phyloP scores from a whole-genome alignment of 306 rosid genomes.

The Medicago lupulina region DNA sequence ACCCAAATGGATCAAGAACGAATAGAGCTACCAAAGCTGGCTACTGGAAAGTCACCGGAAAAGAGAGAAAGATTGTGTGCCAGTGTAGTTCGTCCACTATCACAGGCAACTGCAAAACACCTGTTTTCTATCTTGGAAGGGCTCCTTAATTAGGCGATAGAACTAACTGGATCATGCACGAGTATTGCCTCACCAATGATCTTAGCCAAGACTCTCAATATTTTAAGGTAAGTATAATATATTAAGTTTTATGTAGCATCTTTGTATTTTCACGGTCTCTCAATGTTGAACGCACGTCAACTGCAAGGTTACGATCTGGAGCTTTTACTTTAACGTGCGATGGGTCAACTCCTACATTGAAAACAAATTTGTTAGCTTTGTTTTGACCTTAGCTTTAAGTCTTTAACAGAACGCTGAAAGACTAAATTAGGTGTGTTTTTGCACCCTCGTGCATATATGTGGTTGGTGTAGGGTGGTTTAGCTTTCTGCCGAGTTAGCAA shows the following conservation, averaged over 20 bases:
- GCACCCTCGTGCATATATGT: not conserved
- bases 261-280: too few relatives aligned
- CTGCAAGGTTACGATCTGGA: too few relatives aligned
- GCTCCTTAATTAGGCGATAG: slow-evolving; percentile 90
- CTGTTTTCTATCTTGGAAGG: slow-evolving; percentile 87
- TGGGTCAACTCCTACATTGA: too few relatives aligned
- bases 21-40: slow-evolving; percentile 93
- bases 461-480: slow-evolving; percentile 64
- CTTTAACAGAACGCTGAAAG: too few relatives aligned
- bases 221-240: slow-evolving; percentile 55
- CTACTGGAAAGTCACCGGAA: slow-evolving; percentile 98
- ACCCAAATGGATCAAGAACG: slow-evolving; percentile 87
- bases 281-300: too few relatives aligned
- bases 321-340: too few relatives aligned
- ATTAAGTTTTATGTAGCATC: not conserved
- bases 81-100: slow-evolving; percentile 52
- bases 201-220: slow-evolving; percentile 46
- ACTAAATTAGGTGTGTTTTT: not conserved
- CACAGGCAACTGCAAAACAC: slow-evolving; percentile 75
- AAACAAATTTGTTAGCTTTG: not conserved
- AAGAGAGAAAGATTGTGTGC: slow-evolving; percentile 74
- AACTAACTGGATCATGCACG: slow-evolving; percentile 94
- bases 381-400: slow-evolving; percentile 13
- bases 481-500: slow-evolving; percentile 85
- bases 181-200: slow-evolving; percentile 73